Percentiles rank a stretch among this genome's conserved stretches.
Evolutionary conservation across 495 filamentous ascomycete species (phyloP).

Genomic region (Penicillium manginii): DNA sequence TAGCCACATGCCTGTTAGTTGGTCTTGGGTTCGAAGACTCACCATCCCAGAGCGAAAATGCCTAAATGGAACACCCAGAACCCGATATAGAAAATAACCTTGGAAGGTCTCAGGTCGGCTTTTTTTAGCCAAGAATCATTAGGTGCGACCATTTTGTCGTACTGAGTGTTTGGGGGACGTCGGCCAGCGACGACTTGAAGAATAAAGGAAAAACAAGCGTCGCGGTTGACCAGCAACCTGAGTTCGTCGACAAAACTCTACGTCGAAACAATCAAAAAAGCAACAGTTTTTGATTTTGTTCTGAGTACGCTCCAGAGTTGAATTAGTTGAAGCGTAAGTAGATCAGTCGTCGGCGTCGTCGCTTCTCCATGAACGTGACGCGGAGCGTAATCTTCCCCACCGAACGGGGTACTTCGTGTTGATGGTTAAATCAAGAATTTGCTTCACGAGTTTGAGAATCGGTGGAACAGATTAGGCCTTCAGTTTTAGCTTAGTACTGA

Average conservation of each 20-base stretch:
- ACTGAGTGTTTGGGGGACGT: conserved; percentile 9
- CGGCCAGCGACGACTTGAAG: conserved; percentile 28
- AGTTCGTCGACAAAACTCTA: not conserved
- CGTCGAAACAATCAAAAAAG: not conserved
- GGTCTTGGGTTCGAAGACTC: conserved; percentile 15
- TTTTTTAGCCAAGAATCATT: conserved; percentile 33
- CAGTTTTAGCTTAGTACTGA: not conserved
- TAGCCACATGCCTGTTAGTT: not conserved
- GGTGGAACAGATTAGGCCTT: not conserved
- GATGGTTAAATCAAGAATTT: not conserved
- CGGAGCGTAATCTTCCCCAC: conserved; percentile 3
- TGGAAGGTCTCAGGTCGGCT: conserved; percentile 66
- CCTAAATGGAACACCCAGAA: conserved; percentile 86
- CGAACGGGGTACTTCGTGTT: conserved; percentile 6
- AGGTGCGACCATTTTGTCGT: conserved; percentile 18
- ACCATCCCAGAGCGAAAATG: conserved; percentile 91
- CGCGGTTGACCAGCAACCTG: conserved; percentile 35
- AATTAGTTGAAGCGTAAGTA: not conserved
- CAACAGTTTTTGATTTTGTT: not conserved
- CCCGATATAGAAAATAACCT: conserved; percentile 78
- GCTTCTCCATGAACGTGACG: conserved; percentile 28
- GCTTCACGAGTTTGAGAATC: not conserved
- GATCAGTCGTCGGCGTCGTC: conserved; percentile 9
- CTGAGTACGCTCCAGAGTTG: not conserved
- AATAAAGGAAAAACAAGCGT: conserved; percentile 29